Evolutionary conservation across 208 protist species (phyloP), one percentile per base, ranked within the genome.

Genomic region (Crithidia brevicula): DNA sequence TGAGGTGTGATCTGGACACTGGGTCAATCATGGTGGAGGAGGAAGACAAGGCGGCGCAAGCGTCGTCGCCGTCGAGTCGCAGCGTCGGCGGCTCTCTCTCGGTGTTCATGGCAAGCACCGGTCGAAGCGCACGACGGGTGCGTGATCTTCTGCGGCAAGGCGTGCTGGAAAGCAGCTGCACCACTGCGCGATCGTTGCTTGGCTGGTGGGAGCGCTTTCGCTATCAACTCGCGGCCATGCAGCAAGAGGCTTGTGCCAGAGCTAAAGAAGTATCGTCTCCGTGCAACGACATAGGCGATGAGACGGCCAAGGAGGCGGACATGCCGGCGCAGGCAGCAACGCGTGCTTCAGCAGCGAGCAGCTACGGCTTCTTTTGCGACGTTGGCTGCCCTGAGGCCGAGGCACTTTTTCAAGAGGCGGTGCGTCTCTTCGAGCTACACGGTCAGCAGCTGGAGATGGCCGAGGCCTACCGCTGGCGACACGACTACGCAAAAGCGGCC

Each of bases 401-500:
- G 22, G 15, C n/a, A 8, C 15, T 75, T 0, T 75, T 75, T 23
- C 7, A 33, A 0, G 61, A 68, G 25, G 61, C 70, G 2, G 54
- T 75, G 11, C 61, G 70, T 10, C 60, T 75, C 25, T 59, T 75
- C 23, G 54, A 61, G n/a, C 27, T 34, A 13, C 33, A 59, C 31
- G 70, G 61, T 1, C 56, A 22, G 16, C 42, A 43, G 16, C 45
- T 75, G 51, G 61, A 75, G 54, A 61, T 64, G 22, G 70, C 46
- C 49, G 70, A 75, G 61, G 70, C 70, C 13, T 43, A 59, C 50
- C 51, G 45, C 22, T 69, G 70, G 54, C 70, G 70, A 0, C 57
- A 43, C 30, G 31, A 75, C 53, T 75, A 58, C 54, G 34, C 61
- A 0, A 47, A 52, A 6, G 70, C 70, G 0, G 61, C 70, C 1